A percentile compares a stretch with the other conserved stretches of the same genome.
Evolutionary conservation across 495 filamentous ascomycete genomes (phyloP).

Genomic region (Penicillium robsamsonii): DNA sequence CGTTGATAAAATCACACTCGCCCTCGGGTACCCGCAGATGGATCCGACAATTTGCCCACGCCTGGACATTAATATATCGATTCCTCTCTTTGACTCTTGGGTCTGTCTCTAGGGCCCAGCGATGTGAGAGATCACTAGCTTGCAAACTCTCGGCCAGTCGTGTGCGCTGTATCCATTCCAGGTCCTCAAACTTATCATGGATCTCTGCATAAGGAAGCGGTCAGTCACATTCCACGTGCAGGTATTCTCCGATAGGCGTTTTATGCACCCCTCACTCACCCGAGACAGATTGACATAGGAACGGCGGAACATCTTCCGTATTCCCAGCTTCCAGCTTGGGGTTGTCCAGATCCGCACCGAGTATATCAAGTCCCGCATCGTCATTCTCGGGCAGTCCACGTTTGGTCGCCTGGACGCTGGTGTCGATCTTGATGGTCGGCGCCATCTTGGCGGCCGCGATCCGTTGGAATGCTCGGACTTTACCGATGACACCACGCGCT

Average conservation of each 20-base stretch:
- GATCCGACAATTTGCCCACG: constrained; percentile 82
- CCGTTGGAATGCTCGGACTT: constrained; percentile 46
- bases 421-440: constrained; percentile 48
- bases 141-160: constrained; percentile 36
- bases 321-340: constrained; percentile 35
- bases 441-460: constrained; percentile 49
- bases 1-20: constrained; percentile 91
- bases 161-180: constrained; percentile 46
- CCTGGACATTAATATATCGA: constrained; percentile 81
- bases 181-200: constrained; percentile 48
- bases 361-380: constrained; percentile 34
- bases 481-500: constrained; percentile 49
- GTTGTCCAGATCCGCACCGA: constrained; percentile 35
- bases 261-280: constrained; percentile 37
- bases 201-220: constrained; percentile 35
- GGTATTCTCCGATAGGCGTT: constrained; percentile 20
- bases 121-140: constrained; percentile 42
- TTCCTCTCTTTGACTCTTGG: constrained; percentile 59
- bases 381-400: constrained; percentile 39
- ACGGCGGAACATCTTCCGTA: constrained; percentile 42
- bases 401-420: constrained; percentile 42
- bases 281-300: constrained; percentile 41
- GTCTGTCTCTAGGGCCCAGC: constrained; percentile 51
- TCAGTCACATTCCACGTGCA: constrained; percentile 28
- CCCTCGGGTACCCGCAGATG: constrained; percentile 78